A percentile compares a stretch with the other conserved stretches of the same genome.
Conservation (phyloP, 768 basidiomycete genomes). For the Suillus subluteus region DNA sequence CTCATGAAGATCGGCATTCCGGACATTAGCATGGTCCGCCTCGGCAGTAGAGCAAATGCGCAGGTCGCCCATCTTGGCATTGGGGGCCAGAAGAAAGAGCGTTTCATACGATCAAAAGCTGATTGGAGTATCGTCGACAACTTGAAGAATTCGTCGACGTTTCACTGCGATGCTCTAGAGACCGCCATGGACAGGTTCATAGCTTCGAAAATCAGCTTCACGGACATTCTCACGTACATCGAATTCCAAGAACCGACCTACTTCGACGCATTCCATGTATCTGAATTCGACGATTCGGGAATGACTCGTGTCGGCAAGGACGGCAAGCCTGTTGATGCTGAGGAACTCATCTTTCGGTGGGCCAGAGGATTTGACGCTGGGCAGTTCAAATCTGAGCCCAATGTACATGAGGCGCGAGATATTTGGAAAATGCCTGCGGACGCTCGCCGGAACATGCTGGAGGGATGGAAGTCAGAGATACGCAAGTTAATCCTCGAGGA, state of each 20-base stretch:
- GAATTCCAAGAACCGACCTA: slow-evolving; percentile 55
- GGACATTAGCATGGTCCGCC: slow-evolving; percentile 49
- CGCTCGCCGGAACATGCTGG: slow-evolving; percentile 30
- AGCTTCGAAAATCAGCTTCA: slow-evolving; percentile 19
- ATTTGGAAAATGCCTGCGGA: slow-evolving; percentile 44
- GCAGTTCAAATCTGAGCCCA: slow-evolving; percentile 32
- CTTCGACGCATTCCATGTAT: slow-evolving; percentile 49
- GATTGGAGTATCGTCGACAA: slow-evolving; percentile 49
- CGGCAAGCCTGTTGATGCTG: slow-evolving; percentile 36
- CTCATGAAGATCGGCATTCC: slow-evolving; percentile 65
- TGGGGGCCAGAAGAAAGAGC: slow-evolving; percentile 28
- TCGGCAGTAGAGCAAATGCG: slow-evolving; percentile 57
- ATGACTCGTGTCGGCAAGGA: slow-evolving; percentile 47
- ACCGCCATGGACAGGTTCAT: slow-evolving; percentile 33
- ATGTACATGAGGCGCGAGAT: slow-evolving; percentile 24
- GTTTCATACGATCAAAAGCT: slow-evolving; percentile 25
- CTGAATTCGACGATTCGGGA: slow-evolving; percentile 41
- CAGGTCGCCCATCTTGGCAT: slow-evolving; percentile 51
- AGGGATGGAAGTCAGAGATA: slow-evolving; percentile 42
- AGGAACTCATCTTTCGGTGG: slow-evolving; percentile 57
- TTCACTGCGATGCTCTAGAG: slow-evolving; percentile 27
- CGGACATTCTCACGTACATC: slow-evolving; percentile 46
- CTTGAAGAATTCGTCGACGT: slow-evolving; percentile 30
- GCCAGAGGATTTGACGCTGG: slow-evolving; percentile 47
- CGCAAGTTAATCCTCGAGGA: slow-evolving; percentile 36